Evolutionary conservation across 768 basidiomycete species (phyloP), one percentile per base, ranked within the genome.

Genomic region (Obba rivulosa): DNA sequence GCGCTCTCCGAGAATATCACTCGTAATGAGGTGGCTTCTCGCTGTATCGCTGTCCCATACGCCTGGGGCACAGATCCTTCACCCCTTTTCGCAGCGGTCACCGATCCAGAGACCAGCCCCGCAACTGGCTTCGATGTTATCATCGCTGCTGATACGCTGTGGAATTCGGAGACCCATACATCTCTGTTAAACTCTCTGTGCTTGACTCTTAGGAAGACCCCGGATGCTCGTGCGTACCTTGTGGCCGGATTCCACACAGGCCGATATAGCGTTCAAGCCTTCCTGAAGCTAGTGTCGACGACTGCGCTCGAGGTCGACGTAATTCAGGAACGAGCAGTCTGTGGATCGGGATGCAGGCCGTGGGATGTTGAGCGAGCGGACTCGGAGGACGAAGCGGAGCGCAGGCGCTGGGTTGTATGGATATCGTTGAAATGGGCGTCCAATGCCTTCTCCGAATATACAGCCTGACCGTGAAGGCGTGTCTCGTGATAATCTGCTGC

Each of bases 211-310:
- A 68, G 64, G 42, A 73, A 60, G 43, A 60, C 66, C 9, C 47
- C 64, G 1, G 52, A 67, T 34, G 68, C 86, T 24, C 76, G 84
- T 9, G 59, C 79, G 41, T 75, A 87, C 57, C 59, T 89, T n/a
- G 74, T 89, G 8, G 83, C 83, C 2, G 87, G 87, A 0, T 56
- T 90, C 44, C 87, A 90, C 56, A 89, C 87, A 0, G 88, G 86
- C 3, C 69, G 83, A 42, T 88, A 86, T 57, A 81, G 85, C 1
- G 72, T 90, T 24, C 73, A 81, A 45, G 67, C 79, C 7, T 87
- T 87, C 63, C 57, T 88, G 36, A 57, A 65, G 10, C 58, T 59
- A 9, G 71, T 70, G 17, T 48, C 54, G 3, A 53, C 51, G 8
- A 66, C 58, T 45, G 80, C 75, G 3, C 71, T 88, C 35, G 64